Percentiles rank a stretch among this genome's conserved stretches.
phyloP scores from a whole-genome alignment of 2,329 filamentous ascomycete genomes.

The Trichoderma sp. region DNA sequence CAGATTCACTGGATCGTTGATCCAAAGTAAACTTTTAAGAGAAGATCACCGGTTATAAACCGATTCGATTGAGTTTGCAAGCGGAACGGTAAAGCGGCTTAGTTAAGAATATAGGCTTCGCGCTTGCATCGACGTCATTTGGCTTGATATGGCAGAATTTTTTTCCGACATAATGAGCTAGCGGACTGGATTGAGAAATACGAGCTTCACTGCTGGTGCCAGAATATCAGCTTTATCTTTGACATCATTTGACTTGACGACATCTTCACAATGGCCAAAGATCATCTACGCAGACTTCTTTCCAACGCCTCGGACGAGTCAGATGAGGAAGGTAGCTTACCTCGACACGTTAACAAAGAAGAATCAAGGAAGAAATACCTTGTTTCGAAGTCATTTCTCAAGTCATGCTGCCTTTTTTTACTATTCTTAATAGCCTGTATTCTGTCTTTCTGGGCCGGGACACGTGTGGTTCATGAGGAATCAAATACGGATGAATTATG shows the following conservation, averaged over 20 bases:
- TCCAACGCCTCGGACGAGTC: slow-evolving; percentile 7
- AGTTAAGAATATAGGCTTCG: background rate
- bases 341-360: background rate
- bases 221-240: background rate
- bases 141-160: background rate
- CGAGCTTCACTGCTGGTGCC: background rate
- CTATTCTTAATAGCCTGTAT: background rate
- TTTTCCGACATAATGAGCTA: background rate
- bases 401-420: background rate
- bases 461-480: background rate
- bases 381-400: background rate
- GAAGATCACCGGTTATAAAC: background rate
- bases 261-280: background rate
- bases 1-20: background rate
- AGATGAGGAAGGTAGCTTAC: slow-evolving; percentile 14
- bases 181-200: background rate
- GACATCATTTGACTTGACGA: background rate
- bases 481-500: slow-evolving; percentile 23
- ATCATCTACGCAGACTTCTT: slow-evolving; percentile 9
- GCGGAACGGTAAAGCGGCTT: background rate
- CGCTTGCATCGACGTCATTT: background rate
- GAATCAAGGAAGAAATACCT: background rate
- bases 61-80: background rate
- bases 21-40: background rate
- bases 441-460: slow-evolving; percentile 18